Evolutionary conservation across 2,329 filamentous ascomycete species (phyloP).

Genomic region (Pyrenophora tritici-repentis): DNA sequence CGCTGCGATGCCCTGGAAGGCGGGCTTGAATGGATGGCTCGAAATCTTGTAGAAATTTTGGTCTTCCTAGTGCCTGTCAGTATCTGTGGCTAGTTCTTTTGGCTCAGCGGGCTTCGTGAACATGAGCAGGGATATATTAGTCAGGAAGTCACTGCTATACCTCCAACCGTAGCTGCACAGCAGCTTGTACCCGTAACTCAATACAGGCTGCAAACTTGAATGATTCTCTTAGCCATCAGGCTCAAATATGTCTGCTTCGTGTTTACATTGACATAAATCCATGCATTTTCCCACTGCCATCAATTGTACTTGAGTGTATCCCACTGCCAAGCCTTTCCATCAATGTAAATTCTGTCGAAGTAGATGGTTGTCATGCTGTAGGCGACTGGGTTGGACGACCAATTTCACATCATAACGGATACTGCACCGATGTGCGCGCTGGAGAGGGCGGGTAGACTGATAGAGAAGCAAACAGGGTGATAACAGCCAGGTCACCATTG

Average conservation of each 20-base stretch:
- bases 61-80: not conserved
- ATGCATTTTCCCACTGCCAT: no score
- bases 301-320: no score
- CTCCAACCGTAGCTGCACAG: slow-evolving; percentile 1
- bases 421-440: no score
- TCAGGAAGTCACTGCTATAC: not conserved
- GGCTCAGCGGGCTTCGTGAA: not conserved
- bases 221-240: not conserved
- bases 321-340: no score
- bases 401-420: no score
- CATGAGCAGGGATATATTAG: not conserved
- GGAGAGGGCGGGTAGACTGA: no score
- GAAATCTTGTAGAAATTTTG: not conserved
- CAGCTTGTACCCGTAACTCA: not conserved
- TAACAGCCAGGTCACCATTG: no score
- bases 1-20: not conserved
- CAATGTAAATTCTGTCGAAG: no score
- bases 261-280: no score
- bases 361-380: no score
- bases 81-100: not conserved
- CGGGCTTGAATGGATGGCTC: not conserved
- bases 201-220: not conserved
- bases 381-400: no score
- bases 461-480: no score
- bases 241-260: not conserved